Evolutionary conservation across 768 basidiomycete genomes (phyloP).

Genomic region (Auricularia sp.): DNA sequence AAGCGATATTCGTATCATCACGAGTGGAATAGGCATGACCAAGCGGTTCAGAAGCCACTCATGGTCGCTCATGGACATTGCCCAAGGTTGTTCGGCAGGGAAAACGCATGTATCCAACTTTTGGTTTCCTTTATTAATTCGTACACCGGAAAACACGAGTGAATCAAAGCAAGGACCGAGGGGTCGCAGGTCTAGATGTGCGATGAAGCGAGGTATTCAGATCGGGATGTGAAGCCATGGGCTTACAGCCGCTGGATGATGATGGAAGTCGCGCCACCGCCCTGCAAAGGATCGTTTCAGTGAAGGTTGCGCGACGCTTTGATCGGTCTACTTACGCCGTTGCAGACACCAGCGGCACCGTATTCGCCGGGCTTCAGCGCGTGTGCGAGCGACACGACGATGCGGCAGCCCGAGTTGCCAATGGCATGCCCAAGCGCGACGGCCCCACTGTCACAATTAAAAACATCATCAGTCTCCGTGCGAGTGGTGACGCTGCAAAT

Average conservation of each 20-base stretch:
- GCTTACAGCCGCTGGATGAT: conserved; percentile 76
- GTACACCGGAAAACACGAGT: too few species aligned
- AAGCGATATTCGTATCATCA: too few species aligned
- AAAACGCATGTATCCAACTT: too few species aligned
- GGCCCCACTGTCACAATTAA: conserved; percentile 57
- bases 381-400: conserved; percentile 87
- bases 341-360: conserved; percentile 94
- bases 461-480: not conserved
- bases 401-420: conserved; percentile 90
- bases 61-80: too few species aligned
- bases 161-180: too few species aligned
- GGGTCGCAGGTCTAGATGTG: too few species aligned
- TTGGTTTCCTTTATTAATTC: too few species aligned
- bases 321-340: conserved; percentile 57
- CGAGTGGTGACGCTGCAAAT: conserved; percentile 6
- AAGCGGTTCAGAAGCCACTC: too few species aligned
- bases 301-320: not conserved
- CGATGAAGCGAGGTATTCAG: too few species aligned
- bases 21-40: too few species aligned
- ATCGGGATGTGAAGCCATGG: too few species aligned
- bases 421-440: conserved; percentile 95
- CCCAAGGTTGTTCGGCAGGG: too few species aligned
- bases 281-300: conserved; percentile 35
- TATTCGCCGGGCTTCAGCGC: conserved; percentile 88
- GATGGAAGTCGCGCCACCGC: conserved; percentile 86